phyloP scores from a whole-genome alignment of 495 filamentous ascomycete genomes.

The Penicillium salamii region DNA sequence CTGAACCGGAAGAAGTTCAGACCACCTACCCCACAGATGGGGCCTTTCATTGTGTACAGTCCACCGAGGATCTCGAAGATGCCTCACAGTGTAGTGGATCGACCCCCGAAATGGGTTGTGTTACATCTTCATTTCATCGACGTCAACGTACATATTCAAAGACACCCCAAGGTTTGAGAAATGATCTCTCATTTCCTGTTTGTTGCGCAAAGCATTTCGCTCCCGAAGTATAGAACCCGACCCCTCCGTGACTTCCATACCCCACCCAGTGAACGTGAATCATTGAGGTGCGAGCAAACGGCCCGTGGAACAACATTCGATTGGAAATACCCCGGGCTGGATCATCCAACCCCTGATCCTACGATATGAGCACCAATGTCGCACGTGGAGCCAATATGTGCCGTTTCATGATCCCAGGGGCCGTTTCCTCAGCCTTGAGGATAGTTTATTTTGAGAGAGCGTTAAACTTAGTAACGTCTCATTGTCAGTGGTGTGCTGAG shows the following conservation, averaged over 20 bases:
- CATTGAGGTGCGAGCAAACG: not conserved
- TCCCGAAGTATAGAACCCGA: not conserved
- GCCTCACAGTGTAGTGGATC: constrained; percentile 1
- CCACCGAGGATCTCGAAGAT: not conserved
- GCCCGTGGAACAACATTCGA: constrained; percentile 1
- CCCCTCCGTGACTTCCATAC: not conserved
- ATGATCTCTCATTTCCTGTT: not conserved
- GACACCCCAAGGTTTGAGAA: not conserved
- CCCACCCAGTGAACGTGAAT: not conserved
- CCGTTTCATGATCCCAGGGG: not conserved
- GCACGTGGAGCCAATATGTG: not conserved
- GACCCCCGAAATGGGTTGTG: constrained; percentile 4
- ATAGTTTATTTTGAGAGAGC: constrained; percentile 6
- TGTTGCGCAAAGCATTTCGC: not conserved
- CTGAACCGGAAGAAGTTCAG: not conserved
- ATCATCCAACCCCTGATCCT: not conserved
- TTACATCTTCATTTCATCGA: constrained; percentile 4
- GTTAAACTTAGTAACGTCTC: constrained; percentile 6
- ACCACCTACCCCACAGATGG: not conserved
- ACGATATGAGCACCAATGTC: not conserved
- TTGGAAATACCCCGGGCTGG: not conserved
- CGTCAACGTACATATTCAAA: not conserved
- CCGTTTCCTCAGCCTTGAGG: constrained; percentile 3
- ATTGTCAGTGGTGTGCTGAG: not conserved
- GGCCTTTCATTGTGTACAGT: not conserved